Evolutionary conservation across 257 asterid species (phyloP), one percentile per base, ranked within the genome.

Genomic region (Thymus mandschuricus): DNA sequence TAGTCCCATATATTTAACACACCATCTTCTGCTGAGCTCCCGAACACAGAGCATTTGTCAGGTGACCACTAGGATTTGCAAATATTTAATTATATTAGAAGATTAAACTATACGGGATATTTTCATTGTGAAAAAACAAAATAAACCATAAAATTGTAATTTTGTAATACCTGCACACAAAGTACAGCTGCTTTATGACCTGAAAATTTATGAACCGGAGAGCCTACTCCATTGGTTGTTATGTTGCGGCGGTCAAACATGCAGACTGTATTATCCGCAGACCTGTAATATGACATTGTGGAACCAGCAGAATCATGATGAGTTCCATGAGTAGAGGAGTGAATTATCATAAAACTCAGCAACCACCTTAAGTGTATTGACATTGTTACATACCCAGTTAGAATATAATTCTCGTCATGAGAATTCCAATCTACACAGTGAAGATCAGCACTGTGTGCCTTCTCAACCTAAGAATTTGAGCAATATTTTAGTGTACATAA

Each of bases 391-490:
- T 85, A 92, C 99, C 99, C 99, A 21, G 99, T 95, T 64, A 95
- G 78, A 75, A 95, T 92, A 75, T 86, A 86, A 78, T 92, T 87
- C 77, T 87, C 91, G 78, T 92, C 96, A 52, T 88, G 99, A 68
- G 92, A 86, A 72, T 86, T 95, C 99, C 99, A 95, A 77, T 95
- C 99, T 54, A 95, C 99, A 55, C 99, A 95, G 72, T 95, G 99
- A 86, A 95, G 90, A 88, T 95, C 99, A 65, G 96, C 95, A 75
- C 81, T 80, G 81, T 92, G 97, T 8, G 99, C 99, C 81, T 92
- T 92, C 76, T 87, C 97, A 74, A 95, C 99, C 99, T 95, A 81
- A 70, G 45, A 58, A 75, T 72, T 67, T 46, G 79, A 83, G 63
- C 27, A 70, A 71, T 44, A 66, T 21, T 51, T 44, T 45, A 71